phyloP scores from a whole-genome alignment of 306 rosid genomes.

The Medicago arabica region DNA sequence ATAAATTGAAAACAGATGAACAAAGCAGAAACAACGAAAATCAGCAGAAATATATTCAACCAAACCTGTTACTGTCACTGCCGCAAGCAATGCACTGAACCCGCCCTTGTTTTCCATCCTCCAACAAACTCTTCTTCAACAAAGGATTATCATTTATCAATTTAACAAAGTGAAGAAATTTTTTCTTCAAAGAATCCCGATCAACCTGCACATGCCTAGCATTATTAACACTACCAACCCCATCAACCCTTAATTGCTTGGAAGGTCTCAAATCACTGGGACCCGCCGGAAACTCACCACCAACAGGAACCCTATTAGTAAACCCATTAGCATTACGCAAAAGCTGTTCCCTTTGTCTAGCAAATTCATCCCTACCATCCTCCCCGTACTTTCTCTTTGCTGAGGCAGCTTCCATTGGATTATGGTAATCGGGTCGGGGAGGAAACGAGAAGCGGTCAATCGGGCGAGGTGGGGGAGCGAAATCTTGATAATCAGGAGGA shows the following conservation, averaged over 20 bases:
- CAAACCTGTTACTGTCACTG: conserved; percentile 64
- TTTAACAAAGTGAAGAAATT: conserved; percentile 71
- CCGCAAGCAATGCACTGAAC: conserved; percentile 83
- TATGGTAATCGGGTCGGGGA: conserved; percentile 63
- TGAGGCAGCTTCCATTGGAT: conserved; percentile 55
- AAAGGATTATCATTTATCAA: conserved; percentile 61
- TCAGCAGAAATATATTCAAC: conserved; percentile 38
- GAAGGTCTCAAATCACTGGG: conserved; percentile 64
- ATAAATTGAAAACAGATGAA: conserved; percentile 27
- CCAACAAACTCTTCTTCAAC: conserved; percentile 74
- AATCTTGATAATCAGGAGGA: conserved; percentile 84
- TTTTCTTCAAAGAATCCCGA: conserved; percentile 69
- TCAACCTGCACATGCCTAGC: conserved; percentile 61
- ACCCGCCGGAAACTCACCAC: conserved; percentile 53
- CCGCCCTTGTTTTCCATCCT: conserved; percentile 78
- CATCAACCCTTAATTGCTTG: conserved; percentile 65
- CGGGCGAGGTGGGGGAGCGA: conserved; percentile 54
- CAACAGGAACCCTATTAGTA: conserved; percentile 39
- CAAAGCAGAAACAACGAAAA: conserved; percentile 5
- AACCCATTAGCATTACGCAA: conserved; percentile 62
- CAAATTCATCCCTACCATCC: conserved; percentile 55
- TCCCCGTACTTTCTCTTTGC: conserved; percentile 69
- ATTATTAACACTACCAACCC: conserved; percentile 35
- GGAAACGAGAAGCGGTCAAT: conserved; percentile 54
- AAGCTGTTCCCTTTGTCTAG: conserved; percentile 61